Percentiles rank a stretch among this genome's conserved stretches.
These are phyloP conservation scores for Diplosphaera chodatii DNA, from an alignment of 139 green algal genomes.

Conservation along the genomic window DNA sequence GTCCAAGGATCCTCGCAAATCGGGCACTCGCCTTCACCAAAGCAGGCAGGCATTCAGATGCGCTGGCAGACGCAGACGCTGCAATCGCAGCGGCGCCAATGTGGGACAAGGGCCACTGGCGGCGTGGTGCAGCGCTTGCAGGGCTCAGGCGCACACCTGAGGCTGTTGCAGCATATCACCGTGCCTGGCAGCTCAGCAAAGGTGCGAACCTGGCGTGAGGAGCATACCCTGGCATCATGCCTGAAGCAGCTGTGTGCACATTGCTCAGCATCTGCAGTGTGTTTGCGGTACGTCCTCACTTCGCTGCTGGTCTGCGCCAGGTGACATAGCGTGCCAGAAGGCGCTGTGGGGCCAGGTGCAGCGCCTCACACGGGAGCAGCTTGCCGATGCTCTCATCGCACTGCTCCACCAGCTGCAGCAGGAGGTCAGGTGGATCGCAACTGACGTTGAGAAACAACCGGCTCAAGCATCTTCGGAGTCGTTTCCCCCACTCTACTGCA, in stretches of 20 bases:
- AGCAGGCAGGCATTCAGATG: conserved; percentile 19
- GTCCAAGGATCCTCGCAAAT: conserved; percentile 24
- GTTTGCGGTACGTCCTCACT: too few species aligned
- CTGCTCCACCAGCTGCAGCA: conserved; percentile 14
- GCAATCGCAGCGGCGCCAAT: conserved; percentile 1
- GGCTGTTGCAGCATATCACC: conserved; percentile 24
- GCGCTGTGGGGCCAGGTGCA: conserved; percentile 28
- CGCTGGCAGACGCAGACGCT: conserved; percentile 30
- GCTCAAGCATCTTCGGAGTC: too few species aligned
- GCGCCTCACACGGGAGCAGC: conserved; percentile 30
- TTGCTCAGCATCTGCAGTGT: too few species aligned
- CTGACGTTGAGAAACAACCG: too few species aligned
- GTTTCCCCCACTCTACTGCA: too few species aligned
- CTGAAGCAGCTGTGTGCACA: too few species aligned
- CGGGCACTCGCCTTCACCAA: conserved; percentile 28
- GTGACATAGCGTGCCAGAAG: conserved; percentile 13
- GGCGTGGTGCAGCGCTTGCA: conserved; percentile 23
- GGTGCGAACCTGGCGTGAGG: not conserved
- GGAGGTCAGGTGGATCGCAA: not conserved
- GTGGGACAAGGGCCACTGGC: conserved; percentile 41
- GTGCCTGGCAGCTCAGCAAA: conserved; percentile 12
- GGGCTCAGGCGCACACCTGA: conserved; percentile 21
- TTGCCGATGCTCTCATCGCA: conserved; percentile 17
- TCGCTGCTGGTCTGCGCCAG: too few species aligned
- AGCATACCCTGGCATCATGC: too few species aligned